Conservation (phyloP, 192 early-diverging fungal genomes). For the Mortierella claussenii region DNA sequence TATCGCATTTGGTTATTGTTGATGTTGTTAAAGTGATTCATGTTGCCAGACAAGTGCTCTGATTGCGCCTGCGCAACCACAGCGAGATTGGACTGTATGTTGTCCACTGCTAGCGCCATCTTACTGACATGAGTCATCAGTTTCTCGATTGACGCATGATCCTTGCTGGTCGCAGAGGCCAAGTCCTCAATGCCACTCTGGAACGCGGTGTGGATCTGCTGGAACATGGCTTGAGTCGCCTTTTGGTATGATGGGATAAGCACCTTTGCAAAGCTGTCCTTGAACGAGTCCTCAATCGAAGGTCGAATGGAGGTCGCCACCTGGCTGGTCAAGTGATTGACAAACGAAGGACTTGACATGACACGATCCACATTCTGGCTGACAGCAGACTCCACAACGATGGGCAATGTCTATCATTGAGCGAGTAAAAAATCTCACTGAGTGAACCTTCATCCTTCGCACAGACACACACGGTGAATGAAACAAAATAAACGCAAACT, state of each 20-base stretch:
- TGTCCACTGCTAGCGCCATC: conserved; percentile 39
- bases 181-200: conserved; percentile 52
- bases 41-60: conserved; percentile 5
- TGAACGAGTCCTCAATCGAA: conserved; percentile 56
- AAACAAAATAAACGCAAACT: no score
- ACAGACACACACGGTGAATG: no score
- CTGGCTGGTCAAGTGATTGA: conserved; percentile 38
- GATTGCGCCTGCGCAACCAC: conserved; percentile 29
- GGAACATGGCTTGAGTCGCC: conserved; percentile 60
- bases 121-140: conserved; percentile 19
- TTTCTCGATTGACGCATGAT: conserved; percentile 28
- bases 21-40: no score
- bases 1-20: no score
- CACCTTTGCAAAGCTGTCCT: conserved; percentile 54
- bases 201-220: conserved; percentile 56
- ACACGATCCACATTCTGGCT: conserved; percentile 51
- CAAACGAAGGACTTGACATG: conserved; percentile 41
- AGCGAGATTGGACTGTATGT: conserved; percentile 14
- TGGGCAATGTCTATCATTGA: conserved; percentile 44
- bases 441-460: no score
- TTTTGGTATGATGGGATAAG: conserved; percentile 60
- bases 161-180: conserved; percentile 20
- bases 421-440: no score
- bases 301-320: conserved; percentile 55
- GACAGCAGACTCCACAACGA: conserved; percentile 49